These are phyloP conservation scores for Beauveria rudraprayagi DNA, from an alignment of 2,329 filamentous ascomycete genomes.

Conservation along the genomic window DNA sequence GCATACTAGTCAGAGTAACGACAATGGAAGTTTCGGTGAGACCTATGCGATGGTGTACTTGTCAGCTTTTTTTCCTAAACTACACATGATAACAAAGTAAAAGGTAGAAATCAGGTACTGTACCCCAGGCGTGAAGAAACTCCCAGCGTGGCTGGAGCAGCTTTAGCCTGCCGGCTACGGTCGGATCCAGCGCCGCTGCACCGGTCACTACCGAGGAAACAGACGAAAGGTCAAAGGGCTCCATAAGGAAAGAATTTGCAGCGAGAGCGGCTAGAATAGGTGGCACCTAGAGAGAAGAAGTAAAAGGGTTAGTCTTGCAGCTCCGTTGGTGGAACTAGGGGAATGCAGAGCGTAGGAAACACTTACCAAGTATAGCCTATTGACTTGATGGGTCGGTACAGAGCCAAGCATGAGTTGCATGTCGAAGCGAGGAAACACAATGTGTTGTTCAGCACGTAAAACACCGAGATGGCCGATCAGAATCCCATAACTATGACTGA, in stretches of 20 bases:
- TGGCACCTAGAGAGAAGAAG: not conserved
- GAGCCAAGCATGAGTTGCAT: not conserved
- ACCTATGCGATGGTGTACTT: not conserved
- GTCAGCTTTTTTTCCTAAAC: not conserved
- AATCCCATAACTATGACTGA: constrained; percentile 6
- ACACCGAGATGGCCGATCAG: not conserved
- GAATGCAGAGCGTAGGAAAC: not conserved
- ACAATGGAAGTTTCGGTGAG: constrained; percentile 2
- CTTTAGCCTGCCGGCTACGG: not conserved
- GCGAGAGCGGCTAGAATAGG: not conserved
- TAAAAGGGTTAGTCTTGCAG: not conserved
- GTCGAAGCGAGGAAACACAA: constrained; percentile 3
- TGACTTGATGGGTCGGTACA: constrained; percentile 2
- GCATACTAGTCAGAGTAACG: not conserved
- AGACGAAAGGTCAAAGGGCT: constrained; percentile 4
- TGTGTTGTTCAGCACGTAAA: not conserved
- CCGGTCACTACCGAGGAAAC: constrained; percentile 1
- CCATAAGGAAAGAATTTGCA: not conserved
- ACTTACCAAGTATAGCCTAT: constrained; percentile 1
- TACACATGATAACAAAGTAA: not conserved
- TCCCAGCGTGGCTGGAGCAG: not conserved
- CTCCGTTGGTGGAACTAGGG: not conserved
- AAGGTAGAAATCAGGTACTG: not conserved
- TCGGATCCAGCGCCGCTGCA: not conserved
- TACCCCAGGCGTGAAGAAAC: constrained; percentile 6